Percentiles rank a stretch among this genome's conserved stretches.
These are phyloP conservation scores for Euphrasia arctica DNA, from an alignment of 305 asterid genomes.

Conservation along the genomic window DNA sequence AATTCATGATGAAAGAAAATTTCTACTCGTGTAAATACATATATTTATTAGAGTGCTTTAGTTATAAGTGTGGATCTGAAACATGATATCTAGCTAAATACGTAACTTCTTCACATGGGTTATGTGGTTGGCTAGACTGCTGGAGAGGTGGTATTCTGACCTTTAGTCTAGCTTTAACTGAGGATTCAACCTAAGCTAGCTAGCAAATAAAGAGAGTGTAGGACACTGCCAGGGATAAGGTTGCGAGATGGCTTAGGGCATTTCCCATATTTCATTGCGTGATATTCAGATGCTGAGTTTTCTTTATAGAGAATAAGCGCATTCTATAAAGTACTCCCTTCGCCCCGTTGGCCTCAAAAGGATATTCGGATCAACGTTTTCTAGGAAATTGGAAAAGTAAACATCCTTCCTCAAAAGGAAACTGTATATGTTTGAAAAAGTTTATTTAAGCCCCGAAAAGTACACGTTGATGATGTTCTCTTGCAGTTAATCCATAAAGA, in stretches of 20 bases:
- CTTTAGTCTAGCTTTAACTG: background rate
- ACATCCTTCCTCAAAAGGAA: background rate
- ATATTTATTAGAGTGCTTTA: no score
- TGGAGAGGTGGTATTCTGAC: background rate
- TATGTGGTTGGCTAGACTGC: background rate
- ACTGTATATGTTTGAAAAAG: background rate
- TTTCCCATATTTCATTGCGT: background rate
- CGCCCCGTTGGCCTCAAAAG: background rate
- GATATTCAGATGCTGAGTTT: background rate
- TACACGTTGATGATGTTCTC: background rate
- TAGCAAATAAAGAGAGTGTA: background rate
- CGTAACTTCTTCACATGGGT: background rate
- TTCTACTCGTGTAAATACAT: background rate
- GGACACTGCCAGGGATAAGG: background rate
- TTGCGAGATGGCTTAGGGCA: background rate
- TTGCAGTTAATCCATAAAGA: background rate
- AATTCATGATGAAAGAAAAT: background rate
- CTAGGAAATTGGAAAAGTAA: background rate
- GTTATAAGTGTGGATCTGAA: background rate
- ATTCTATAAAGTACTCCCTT: background rate
- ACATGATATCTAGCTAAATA: background rate
- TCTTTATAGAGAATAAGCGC: background rate
- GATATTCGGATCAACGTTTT: background rate
- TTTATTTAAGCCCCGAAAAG: background rate
- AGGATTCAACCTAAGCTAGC: background rate